Conservation (phyloP, 306 rosid species). For the Medicago truncatula region MtrunA17r5.0-ANR NC_053046.1:30126001-30126500, state of each 20-base stretch:
- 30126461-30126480: no score
- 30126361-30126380: constrained; percentile 20
- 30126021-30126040: constrained; percentile 21
- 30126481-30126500: constrained; percentile 35
- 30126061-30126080: constrained; percentile 1
- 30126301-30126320: constrained; percentile 14
- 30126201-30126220: constrained; percentile 33
- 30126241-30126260: constrained; percentile 26
- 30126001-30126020: constrained; percentile 24
- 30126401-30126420: background rate
- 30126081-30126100: constrained; percentile 29
- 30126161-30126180: constrained; percentile 26
- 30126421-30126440: constrained; percentile 35
- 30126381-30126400: constrained; percentile 38
- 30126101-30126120: constrained; percentile 3
- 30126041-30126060: constrained; percentile 36
- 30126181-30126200: constrained; percentile 10
- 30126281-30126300: constrained; percentile 2
- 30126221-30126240: constrained; percentile 31
- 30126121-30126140: constrained; percentile 25
- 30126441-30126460: no score
- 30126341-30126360: constrained; percentile 6
- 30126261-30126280: constrained; percentile 33
- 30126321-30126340: constrained; percentile 33
- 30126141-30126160: constrained; percentile 32